Base-by-base conservation (phyloP, 495 filamentous ascomycete species). In the Saxophila tyrrhenica region DNA sequence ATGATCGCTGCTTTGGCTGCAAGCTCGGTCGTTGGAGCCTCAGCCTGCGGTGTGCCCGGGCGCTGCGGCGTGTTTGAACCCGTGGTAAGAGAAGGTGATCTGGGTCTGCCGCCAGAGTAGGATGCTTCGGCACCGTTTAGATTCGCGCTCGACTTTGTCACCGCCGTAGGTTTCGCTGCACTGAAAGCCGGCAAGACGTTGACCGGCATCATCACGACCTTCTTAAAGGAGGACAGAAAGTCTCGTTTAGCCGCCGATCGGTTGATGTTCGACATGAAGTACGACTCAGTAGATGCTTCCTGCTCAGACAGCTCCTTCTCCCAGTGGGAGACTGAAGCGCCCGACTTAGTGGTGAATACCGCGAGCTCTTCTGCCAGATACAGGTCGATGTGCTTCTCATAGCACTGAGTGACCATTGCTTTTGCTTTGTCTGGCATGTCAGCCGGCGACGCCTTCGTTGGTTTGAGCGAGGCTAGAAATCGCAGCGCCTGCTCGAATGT, bases 171-270 rank as follows among this genome's bases (percentile, higher is more conserved):
- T 62, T 73, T 62, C 78, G 74, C 77, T 23, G 70, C 63, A 9
- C 65, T 61, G 46, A 73, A 75, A 20, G 67, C 88, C 19, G 58
- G 58, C 2, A 97, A 70, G 22, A 90, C 89, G 47, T 87, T 92
- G 25, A 97, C 90, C 21, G 94, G 94, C 82, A 94, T 89, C 86
- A 97, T 94, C 58, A 99, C 87, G 10, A 99, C 92, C 64, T 99
- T 97, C 68, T 89, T 96, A 73, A 99, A 99, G 1, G 89, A 94
- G 17, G 81, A 91, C 59, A 99, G 64, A 63, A 99, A 99, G 67
- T 99, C 94, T 43, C 84, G 82, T 67, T 99, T 99, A 64, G 92
- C 94, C 1, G 87, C 91, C 72, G 95, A 89, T 24, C 94, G 79
- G 57, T 89, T 95, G 64, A 97, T 79, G 63, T 86, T 95, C 9